Percentiles rank a stretch among this genome's conserved stretches.
Conservation (phyloP, 2,329 filamentous ascomycete genomes). For the Talaromyces sp. region DNA sequence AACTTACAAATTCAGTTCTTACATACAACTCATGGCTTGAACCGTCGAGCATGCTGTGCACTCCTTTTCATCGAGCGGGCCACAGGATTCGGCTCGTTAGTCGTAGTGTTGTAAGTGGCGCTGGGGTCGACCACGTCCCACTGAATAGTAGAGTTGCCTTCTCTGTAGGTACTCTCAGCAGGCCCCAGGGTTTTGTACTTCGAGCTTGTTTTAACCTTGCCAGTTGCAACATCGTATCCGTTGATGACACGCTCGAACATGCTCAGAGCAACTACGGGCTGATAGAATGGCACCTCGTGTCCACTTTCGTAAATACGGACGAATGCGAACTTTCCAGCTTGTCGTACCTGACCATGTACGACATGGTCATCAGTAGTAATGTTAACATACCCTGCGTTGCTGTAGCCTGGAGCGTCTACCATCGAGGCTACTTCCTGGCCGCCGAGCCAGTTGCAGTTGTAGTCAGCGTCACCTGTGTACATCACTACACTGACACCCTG, state of each 20-base stretch:
- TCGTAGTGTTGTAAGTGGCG: conserved; percentile 49
- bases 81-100: conserved; percentile 41
- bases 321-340: conserved; percentile 50
- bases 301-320: conserved; percentile 48
- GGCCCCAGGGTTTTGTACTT: conserved; percentile 48
- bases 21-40: not conserved
- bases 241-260: conserved; percentile 53
- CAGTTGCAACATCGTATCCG: conserved; percentile 54
- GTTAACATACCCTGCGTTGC: conserved; percentile 50
- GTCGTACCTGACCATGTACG: conserved; percentile 47
- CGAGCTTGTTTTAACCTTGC: conserved; percentile 33
- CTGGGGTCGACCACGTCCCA: conserved; percentile 40
- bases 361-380: conserved; percentile 40
- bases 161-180: conserved; percentile 22
- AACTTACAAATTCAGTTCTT: too few species aligned
- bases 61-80: not conserved
- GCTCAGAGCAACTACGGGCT: conserved; percentile 52
- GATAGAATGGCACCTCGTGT: conserved; percentile 52
- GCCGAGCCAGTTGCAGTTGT: conserved; percentile 56
- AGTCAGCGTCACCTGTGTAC: conserved; percentile 59
- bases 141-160: conserved; percentile 39
- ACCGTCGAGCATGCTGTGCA: not conserved
- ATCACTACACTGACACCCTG: conserved; percentile 55
- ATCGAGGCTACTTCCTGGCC: conserved; percentile 52
- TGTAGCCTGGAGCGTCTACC: conserved; percentile 47